Evolutionary conservation across 306 rosid genomes (phyloP), one percentile per base, ranked within the genome.

Genomic region (Spatholobus suberectus): DNA sequence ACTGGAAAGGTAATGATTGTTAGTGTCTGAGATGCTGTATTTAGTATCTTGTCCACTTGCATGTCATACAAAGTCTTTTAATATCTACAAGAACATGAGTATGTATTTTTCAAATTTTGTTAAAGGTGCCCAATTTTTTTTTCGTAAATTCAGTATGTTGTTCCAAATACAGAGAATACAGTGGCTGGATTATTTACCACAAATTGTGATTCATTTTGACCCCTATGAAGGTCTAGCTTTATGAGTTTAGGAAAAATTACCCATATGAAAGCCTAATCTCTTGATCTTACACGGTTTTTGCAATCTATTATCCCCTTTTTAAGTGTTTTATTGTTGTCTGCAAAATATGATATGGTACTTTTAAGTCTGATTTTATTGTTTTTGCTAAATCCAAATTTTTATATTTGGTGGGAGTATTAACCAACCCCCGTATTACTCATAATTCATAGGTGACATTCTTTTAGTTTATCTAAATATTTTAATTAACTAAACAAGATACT

Each of bases 1-100:
- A 93, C 97, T 13, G 90, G 85, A 81, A 93, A 96, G 99, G 99
- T 90, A 91, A 82, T 40, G 35, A 8, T 80, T 47, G 32, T 68
- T 21, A 41, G 62, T 43, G 69, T 85, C 27, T 65, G 40, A 75
- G 47, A 62, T 74, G 34, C 76, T 35, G n/a, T 54, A 32, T 81
- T 67, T 41, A 71, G 55, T 65, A 71, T 44, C 52, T 84, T 58
- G 55, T 70, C 20, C 26, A n/a, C 54, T 58, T 72, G 75, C 32
- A 18, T 73, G 47, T 67, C 24, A 21, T 37, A 44, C 35, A 8
- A 65, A 73, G 4, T 74, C 37, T 55, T 63, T 52, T 41, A 32
- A 72, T 40, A 69, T 61, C 44, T 17, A 49, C 47, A 41, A 24
- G 46, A 37, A 24, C 67, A 38, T 27, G 80, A 49, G 35, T 18